These are phyloP conservation scores for Rubia yunnanensis DNA, from an alignment of 257 asterid species.

Conservation along the genomic window DNA sequence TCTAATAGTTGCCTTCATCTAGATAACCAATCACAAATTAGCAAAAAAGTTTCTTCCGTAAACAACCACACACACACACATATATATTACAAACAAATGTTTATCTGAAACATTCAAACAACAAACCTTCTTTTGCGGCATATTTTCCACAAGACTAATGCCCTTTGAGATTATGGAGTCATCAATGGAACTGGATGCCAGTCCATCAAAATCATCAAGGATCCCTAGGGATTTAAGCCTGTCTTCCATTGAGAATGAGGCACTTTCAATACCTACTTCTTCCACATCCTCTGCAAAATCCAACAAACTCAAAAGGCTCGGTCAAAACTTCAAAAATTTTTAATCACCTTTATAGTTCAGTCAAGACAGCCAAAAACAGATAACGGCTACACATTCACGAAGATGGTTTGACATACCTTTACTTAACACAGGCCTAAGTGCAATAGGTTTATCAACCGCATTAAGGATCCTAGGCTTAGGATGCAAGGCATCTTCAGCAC, in stretches of 20 bases:
- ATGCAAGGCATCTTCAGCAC: slow-evolving; percentile 65
- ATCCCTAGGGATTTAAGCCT: slow-evolving; percentile 62
- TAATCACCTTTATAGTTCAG: not conserved
- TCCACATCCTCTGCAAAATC: slow-evolving; percentile 24
- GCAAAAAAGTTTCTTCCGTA: not conserved
- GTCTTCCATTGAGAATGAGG: slow-evolving; percentile 71
- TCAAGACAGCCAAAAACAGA: not conserved
- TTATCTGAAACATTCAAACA: not conserved
- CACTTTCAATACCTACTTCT: slow-evolving; percentile 33
- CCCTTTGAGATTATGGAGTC: slow-evolving; percentile 41
- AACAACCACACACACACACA: not conserved
- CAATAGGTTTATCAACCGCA: slow-evolving; percentile 27
- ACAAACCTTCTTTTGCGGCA: slow-evolving; percentile 56
- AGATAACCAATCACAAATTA: slow-evolving; percentile 6
- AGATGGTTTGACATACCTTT: slow-evolving; percentile 38
- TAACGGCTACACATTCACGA: not conserved
- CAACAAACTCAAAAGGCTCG: not conserved
- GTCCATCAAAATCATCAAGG: slow-evolving; percentile 31
- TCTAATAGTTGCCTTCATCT: slow-evolving; percentile 54
- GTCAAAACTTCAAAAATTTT: not conserved
- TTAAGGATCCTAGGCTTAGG: slow-evolving; percentile 61
- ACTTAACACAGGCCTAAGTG: slow-evolving; percentile 23
- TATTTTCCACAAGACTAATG: slow-evolving; percentile 46
- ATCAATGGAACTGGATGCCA: slow-evolving; percentile 24
- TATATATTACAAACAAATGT: not conserved